These are phyloP conservation scores for Amanita inopinata DNA, from an alignment of 768 basidiomycete species.

Conservation along the genomic window DNA sequence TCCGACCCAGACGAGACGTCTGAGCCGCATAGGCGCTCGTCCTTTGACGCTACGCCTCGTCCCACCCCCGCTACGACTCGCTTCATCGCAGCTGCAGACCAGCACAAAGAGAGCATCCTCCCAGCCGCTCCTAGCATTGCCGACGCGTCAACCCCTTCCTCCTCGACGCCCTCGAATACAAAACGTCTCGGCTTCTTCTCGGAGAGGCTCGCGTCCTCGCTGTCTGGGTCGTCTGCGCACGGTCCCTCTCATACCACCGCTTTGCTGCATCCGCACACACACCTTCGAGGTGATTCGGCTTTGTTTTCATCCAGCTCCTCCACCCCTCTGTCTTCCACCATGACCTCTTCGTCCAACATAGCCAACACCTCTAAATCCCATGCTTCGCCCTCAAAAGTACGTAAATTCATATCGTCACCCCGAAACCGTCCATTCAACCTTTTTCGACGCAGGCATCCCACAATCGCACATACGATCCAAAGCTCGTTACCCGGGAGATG, in stretches of 20 bases:
- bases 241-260: conserved; percentile 22
- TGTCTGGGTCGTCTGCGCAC: conserved; percentile 22
- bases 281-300: conserved; percentile 27
- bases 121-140: neutral
- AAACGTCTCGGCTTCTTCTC: conserved; percentile 34
- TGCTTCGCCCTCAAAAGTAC: conserved; percentile 44
- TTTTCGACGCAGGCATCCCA: conserved; percentile 34
- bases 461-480: conserved; percentile 69
- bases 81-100: conserved; percentile 19
- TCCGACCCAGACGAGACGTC: conserved; percentile 25
- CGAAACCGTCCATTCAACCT: conserved; percentile 10
- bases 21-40: conserved; percentile 31
- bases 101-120: neutral
- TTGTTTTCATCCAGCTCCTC: conserved; percentile 22
- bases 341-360: conserved; percentile 26
- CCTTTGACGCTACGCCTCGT: conserved; percentile 41
- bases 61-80: conserved; percentile 31
- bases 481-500: conserved; percentile 78
- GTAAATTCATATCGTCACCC: conserved; percentile 9
- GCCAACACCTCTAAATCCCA: conserved; percentile 28
- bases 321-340: conserved; percentile 17
- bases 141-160: neutral
- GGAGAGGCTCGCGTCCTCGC: conserved; percentile 31
- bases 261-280: conserved; percentile 22
- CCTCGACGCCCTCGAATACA: conserved; percentile 11